Evolutionary conservation across 2,329 filamentous ascomycete species (phyloP), one percentile per base, ranked within the genome.

Genomic region (Nakataea oryzae): DNA sequence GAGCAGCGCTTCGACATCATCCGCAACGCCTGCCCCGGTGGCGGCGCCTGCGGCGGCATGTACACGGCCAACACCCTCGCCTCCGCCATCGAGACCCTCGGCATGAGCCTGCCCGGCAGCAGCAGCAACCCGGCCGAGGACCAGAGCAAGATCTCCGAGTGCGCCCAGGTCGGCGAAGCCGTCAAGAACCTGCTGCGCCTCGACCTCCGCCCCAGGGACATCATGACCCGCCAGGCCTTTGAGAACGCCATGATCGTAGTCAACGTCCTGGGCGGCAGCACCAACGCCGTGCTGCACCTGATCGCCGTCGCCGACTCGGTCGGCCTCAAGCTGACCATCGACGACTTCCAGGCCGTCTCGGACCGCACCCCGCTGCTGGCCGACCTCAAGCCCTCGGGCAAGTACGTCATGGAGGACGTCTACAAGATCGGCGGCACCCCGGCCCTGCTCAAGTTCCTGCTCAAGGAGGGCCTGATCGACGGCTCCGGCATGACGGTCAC

Each of bases 1-100:
- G 87, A 95, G 71, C 82, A 93, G 77, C 88, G 95, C 61, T 96
- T 92, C 74, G 95, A 97, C 75, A 93, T 97, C 71, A 96, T 97
- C 74, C 86, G 92, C 65, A 81, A 97, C 72, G 93, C 95, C 56
- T 97, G 93, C 74, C 90, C 90, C 28, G 90, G 91, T 50, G 81
- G 86, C 68, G 91, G 91, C 68, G 91, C 91, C 14, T 96, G 91
- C 70, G 91, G 91, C 73, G 91, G 91, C 69, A 96, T 96, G 87
- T 90, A 90, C 75, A 90, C 87, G 3, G 87, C 87, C 62, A 90
- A 90, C 75, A 90, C 87, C 59, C 88, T 90, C 86, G 86, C 87
- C n/a, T 84, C 84, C 12, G 86, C 87, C 28, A 88, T 89, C 66
- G 87, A 90, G 74, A 82, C 84, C 6, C 83, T 90, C 75, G 87